phyloP scores from a whole-genome alignment of 1,139 yeast species.

The Hansenula sp. region DNA sequence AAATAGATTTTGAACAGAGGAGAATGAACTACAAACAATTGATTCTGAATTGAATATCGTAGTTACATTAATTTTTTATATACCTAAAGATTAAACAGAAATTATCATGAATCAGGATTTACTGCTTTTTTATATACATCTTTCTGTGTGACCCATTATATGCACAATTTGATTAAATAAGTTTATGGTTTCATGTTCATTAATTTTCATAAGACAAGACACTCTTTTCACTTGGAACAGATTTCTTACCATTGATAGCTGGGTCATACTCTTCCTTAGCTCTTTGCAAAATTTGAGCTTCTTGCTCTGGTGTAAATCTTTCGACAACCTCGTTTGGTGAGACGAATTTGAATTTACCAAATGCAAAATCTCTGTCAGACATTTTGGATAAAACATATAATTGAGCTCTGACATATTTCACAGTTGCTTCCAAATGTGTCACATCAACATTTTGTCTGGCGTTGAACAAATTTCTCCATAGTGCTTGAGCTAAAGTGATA shows the following conservation, averaged over 20 bases:
- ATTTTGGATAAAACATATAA: slow-evolving; percentile 79
- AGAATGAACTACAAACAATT: no score
- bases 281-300: slow-evolving; percentile 35
- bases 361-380: slow-evolving; percentile 88
- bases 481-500: slow-evolving; percentile 78
- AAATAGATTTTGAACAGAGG: no score
- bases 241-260: slow-evolving; percentile 30
- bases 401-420: slow-evolving; percentile 86
- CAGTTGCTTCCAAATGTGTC: slow-evolving; percentile 80
- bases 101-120: background rate
- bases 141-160: no score
- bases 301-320: slow-evolving; percentile 64
- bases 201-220: slow-evolving; percentile 56
- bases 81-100: background rate
- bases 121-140: background rate
- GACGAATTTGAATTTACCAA: slow-evolving; percentile 82
- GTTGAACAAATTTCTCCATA: slow-evolving; percentile 89
- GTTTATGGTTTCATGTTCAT: slow-evolving; percentile 2
- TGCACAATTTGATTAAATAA: background rate
- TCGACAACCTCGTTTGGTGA: slow-evolving; percentile 81
- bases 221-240: slow-evolving; percentile 62
- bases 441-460: slow-evolving; percentile 81
- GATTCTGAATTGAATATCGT: no score
- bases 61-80: background rate
- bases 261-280: slow-evolving; percentile 44